Evolutionary conservation across 768 basidiomycete genomes (phyloP).

Genomic region (Kwoniella sp.): DNA sequence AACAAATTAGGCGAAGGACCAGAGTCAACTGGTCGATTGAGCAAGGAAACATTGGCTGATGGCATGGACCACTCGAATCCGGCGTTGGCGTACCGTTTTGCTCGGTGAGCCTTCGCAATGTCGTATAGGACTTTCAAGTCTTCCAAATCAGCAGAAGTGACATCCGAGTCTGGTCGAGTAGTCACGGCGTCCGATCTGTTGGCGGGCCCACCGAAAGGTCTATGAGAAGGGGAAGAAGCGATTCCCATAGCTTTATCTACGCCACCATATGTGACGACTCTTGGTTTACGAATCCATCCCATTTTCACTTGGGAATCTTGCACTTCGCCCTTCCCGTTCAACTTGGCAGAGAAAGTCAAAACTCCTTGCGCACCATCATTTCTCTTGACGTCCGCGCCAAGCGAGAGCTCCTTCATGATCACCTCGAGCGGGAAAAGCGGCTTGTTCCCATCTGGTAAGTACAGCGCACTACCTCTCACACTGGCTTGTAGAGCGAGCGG

Average conservation of each 20-base stretch:
- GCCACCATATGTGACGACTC: slow-evolving; percentile 66
- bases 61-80: slow-evolving; percentile 32
- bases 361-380: slow-evolving; percentile 61
- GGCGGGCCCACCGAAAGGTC: slow-evolving; percentile 33
- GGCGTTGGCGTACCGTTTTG: slow-evolving; percentile 20
- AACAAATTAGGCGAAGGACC: slow-evolving; percentile 25
- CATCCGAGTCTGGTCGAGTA: not conserved
- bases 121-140: slow-evolving; percentile 30
- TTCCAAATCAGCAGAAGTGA: slow-evolving; percentile 19
- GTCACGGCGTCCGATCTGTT: not conserved
- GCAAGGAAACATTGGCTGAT: slow-evolving; percentile 10
- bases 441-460: slow-evolving; percentile 66
- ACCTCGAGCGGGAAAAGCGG: slow-evolving; percentile 70
- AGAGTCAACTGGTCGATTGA: slow-evolving; percentile 2
- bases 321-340: slow-evolving; percentile 66
- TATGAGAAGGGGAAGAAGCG: not conserved
- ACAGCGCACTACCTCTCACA: slow-evolving; percentile 62
- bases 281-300: slow-evolving; percentile 72
- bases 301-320: slow-evolving; percentile 70
- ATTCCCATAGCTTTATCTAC: slow-evolving; percentile 61
- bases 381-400: slow-evolving; percentile 56
- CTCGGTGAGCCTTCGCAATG: slow-evolving; percentile 24
- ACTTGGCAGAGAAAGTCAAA: slow-evolving; percentile 76
- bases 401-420: slow-evolving; percentile 58
- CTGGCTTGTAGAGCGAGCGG: slow-evolving; percentile 65